phyloP scores from a whole-genome alignment of 139 green algal species.

The Coccomyxa sp. region DNA sequence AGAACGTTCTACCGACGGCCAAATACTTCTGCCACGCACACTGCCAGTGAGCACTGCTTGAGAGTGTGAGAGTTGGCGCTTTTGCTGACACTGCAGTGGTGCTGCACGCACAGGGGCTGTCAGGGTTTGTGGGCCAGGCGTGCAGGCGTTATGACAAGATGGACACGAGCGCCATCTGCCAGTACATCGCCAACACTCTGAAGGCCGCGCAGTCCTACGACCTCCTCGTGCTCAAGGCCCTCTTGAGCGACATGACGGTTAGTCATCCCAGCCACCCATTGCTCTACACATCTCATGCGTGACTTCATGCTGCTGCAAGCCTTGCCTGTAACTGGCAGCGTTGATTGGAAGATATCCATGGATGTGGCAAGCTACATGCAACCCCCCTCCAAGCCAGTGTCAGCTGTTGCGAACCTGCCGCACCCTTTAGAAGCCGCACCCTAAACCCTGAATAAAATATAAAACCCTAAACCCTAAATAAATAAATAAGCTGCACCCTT shows the following conservation, averaged over 20 bases:
- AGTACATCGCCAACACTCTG: constrained; percentile 73
- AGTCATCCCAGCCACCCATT: background rate
- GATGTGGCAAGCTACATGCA: background rate
- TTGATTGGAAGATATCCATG: background rate
- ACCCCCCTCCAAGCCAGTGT: background rate
- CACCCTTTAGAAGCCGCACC: too few relatives aligned
- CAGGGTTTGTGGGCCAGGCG: constrained; percentile 57
- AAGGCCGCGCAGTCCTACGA: constrained; percentile 58
- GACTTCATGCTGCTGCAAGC: background rate
- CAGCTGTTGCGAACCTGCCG: too few relatives aligned
- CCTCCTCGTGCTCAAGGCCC: constrained; percentile 65
- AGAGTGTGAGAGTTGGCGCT: too few relatives aligned
- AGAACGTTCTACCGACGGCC: too few relatives aligned
- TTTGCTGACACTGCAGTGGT: too few relatives aligned
- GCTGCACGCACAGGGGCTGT: constrained; percentile 50
- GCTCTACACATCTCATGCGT: background rate
- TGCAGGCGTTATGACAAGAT: constrained; percentile 42
- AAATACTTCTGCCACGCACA: too few relatives aligned
- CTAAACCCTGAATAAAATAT: too few relatives aligned
- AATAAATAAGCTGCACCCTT: too few relatives aligned
- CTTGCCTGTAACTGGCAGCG: too few relatives aligned
- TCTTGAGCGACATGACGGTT: constrained; percentile 57
- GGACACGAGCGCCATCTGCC: constrained; percentile 47
- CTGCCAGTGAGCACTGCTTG: too few relatives aligned
- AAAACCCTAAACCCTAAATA: too few relatives aligned